Percentiles rank a stretch among this genome's conserved stretches.
Conservation (phyloP, 1,284 basidiomycete species). For the Cryptococcus maquisensis region DNA sequence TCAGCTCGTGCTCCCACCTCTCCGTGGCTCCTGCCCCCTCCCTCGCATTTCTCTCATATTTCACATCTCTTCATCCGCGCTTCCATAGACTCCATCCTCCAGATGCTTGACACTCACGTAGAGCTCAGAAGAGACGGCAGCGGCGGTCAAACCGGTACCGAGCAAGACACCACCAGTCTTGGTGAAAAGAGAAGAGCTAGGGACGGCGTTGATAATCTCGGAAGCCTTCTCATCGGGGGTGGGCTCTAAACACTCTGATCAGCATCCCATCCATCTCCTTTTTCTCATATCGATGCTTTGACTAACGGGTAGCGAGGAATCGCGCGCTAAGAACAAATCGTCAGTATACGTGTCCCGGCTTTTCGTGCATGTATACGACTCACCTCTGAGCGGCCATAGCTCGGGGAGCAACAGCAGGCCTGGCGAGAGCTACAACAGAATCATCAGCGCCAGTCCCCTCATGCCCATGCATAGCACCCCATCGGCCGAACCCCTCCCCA, state of each 20-base stretch:
- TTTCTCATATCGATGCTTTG: neutral
- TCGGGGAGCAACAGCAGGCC: constrained; percentile 37
- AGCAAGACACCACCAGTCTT: constrained; percentile 91
- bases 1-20: neutral
- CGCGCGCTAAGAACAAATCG: constrained; percentile 24
- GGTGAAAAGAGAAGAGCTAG: constrained; percentile 85
- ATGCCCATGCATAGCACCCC: neutral
- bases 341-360: neutral
- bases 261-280: neutral
- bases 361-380: constrained; percentile 7
- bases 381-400: constrained; percentile 32
- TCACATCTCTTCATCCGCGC: neutral
- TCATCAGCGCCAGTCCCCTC: neutral
- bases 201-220: constrained; percentile 86
- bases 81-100: neutral
- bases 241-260: constrained; percentile 30
- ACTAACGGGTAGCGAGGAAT: constrained; percentile 43
- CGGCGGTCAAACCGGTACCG: constrained; percentile 81
- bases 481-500: constrained; percentile 3
- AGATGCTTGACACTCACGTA: constrained; percentile 57
- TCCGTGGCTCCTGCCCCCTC: neutral
- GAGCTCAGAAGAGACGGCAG: constrained; percentile 94
- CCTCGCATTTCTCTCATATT: neutral
- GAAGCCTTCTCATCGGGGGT: constrained; percentile 84
- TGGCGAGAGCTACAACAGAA: constrained; percentile 17